Evolutionary conservation across 352 stramenopile species (phyloP), one percentile per base, ranked within the genome.

Genomic region (Pythium vanterpoolii): DNA sequence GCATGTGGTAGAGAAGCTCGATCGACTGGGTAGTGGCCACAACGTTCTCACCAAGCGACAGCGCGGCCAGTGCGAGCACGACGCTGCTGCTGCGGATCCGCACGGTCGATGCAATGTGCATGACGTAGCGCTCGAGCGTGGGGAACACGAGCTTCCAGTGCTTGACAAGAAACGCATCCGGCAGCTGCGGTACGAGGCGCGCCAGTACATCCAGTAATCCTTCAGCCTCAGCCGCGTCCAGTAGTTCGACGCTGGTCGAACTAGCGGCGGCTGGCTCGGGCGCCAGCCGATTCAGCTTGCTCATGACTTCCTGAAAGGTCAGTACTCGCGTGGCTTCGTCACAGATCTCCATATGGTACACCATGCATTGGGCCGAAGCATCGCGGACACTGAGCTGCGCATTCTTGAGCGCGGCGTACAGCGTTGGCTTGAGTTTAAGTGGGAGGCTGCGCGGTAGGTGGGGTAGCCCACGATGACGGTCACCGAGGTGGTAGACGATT

Each of bases 141-240:
- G 79, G 77, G 56, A 84, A 89, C 14, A 92, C 65, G 9, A 89
- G 60, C 30, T 74, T 79, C 83, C 83, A 92, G 54, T 92, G 79
- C 49, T 83, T 87, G 33, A 80, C 27, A 6, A 90, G 58, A 56
- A 92, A 92, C 3, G 6, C 10, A 11, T 71, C 55, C 5, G 79
- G 73, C 14, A 90, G 49, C 24, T 48, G 67, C 1, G 74, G 75
- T 0, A 66, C 66, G 11, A 88, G 56, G 28, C 74, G 71, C 28
- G 77, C 71, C 26, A 89, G 54, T 2, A 89, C 77, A 36, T 89
- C 77, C 21, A 92, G 60, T 5, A 88, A 50, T n/a, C 79, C 79
- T 70, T 88, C 79, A 13, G 78, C 78, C 54, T 86, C 75, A 11
- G 69, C 78, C 2, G 76, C 74, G 36, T 83, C 77, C 21, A 87